Conservation (phyloP, 2,329 filamentous ascomycete species). For the Aspergillus costaricaensis region DNA sequence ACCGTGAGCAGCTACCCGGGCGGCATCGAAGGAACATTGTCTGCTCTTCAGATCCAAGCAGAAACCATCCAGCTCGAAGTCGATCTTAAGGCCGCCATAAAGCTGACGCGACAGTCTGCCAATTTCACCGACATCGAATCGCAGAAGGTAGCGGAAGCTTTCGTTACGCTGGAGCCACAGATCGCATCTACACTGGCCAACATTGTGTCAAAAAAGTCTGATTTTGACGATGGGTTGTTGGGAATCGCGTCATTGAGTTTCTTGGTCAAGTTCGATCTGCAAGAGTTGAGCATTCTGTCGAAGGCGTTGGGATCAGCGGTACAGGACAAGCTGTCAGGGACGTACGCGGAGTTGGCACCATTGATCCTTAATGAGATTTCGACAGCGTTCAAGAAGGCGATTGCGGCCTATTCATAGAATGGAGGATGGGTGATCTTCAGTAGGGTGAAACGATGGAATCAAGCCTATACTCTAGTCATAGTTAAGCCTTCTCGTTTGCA, state of each 20-base stretch:
- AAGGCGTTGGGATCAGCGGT: constrained; percentile 17
- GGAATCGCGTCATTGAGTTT: constrained; percentile 20
- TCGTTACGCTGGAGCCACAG: constrained; percentile 20
- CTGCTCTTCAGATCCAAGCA: constrained; percentile 21
- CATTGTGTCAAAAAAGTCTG: constrained; percentile 20
- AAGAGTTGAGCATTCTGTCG: constrained; percentile 17
- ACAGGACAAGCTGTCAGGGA: constrained; percentile 15
- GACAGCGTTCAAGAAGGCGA: constrained; percentile 17
- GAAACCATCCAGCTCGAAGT: constrained; percentile 14
- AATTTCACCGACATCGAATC: constrained; percentile 23
- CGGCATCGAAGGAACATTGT: constrained; percentile 16
- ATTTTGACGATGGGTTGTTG: constrained; percentile 22
- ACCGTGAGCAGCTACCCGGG: constrained; percentile 22
- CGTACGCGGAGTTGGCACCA: constrained; percentile 21
- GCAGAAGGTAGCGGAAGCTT: constrained; percentile 12
- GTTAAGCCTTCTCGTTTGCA: no score
- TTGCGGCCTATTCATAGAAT: constrained; percentile 12
- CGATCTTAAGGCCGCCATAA: constrained; percentile 15
- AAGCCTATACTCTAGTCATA: accelerated
- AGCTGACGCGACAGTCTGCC: constrained; percentile 9
- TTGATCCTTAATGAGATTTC: constrained; percentile 18
- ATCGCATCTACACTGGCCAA: constrained; percentile 22
- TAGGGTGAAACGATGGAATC: no score
- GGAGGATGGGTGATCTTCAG: no score
- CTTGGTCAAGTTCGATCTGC: constrained; percentile 20